Evolutionary conservation across 2,329 filamentous ascomycete genomes (phyloP).

Genomic region (Apiospora koreana): DNA sequence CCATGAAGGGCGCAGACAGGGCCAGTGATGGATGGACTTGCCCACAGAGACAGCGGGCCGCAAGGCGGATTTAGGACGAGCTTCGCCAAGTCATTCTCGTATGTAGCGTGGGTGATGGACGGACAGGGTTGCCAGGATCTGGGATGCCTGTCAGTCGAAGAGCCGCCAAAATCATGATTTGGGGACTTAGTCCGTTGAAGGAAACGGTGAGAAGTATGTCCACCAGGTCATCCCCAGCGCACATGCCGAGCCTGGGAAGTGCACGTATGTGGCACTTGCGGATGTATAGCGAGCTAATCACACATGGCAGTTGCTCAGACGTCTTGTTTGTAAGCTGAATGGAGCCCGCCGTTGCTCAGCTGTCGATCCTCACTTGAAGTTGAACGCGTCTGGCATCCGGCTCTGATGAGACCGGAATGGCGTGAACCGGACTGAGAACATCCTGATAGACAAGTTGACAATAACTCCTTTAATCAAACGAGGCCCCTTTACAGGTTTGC

Average conservation of each 20-base stretch:
- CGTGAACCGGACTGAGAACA: neutral
- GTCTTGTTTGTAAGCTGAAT: slow-evolving; percentile 3
- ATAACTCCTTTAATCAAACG: neutral
- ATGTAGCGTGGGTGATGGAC: slow-evolving; percentile 10
- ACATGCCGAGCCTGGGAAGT: neutral
- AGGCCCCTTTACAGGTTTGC: neutral
- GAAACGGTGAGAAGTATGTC: slow-evolving; percentile 9
- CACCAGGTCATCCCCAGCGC: slow-evolving; percentile 8
- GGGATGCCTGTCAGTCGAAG: slow-evolving; percentile 2
- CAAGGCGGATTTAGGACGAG: slow-evolving; percentile 11
- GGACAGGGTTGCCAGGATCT: slow-evolving; percentile 10
- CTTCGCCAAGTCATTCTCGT: slow-evolving; percentile 9
- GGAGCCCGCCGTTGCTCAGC: neutral
- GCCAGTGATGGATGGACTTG: neutral
- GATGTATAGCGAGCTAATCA: slow-evolving; percentile 1
- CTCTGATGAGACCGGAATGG: neutral
- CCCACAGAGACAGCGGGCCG: slow-evolving; percentile 10
- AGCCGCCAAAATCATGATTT: slow-evolving; percentile 11
- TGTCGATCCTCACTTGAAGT: slow-evolving; percentile 2
- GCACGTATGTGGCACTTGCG: slow-evolving; percentile 14
- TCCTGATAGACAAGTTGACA: neutral
- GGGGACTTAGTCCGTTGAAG: slow-evolving; percentile 3
- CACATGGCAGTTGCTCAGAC: slow-evolving; percentile 6
- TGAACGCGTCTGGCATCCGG: neutral
- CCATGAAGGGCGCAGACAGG: neutral